Percentiles rank a stretch among this genome's conserved stretches.
These are phyloP conservation scores for Chaetomium strumarium DNA, from an alignment of 2,329 filamentous ascomycete genomes.

Conservation along the genomic window DNA sequence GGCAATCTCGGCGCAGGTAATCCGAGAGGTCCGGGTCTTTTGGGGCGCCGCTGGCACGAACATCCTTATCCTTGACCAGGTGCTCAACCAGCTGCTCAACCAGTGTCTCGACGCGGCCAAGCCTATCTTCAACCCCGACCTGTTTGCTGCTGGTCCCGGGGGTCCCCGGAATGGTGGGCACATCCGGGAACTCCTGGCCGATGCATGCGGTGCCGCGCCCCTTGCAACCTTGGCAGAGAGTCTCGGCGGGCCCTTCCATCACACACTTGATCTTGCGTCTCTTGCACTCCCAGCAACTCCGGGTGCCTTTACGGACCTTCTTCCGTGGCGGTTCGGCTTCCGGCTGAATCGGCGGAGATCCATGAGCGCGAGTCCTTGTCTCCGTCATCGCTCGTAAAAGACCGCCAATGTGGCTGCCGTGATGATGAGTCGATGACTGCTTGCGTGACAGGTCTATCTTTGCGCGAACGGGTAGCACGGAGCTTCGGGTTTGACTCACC, in stretches of 20 bases:
- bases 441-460: too few species aligned
- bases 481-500: background rate
- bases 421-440: too few species aligned
- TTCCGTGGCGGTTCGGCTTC: conserved; percentile 19
- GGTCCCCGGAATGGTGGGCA: conserved; percentile 1
- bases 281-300: conserved; percentile 55
- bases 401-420: too few species aligned
- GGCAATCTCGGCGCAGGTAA: background rate
- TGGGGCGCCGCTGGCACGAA: background rate
- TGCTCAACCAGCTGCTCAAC: background rate
- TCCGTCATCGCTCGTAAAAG: background rate
- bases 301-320: conserved; percentile 47
- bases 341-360: background rate
- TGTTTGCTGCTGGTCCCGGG: background rate
- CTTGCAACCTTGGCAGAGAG: conserved; percentile 41
- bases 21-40: background rate
- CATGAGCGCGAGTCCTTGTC: background rate
- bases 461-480: background rate
- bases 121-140: background rate
- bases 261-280: conserved; percentile 48
- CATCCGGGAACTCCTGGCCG: conserved; percentile 42
- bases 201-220: conserved; percentile 39
- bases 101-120: conserved; percentile 6
- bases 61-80: background rate
- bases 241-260: conserved; percentile 34